Conservation (phyloP, 176 grass and related monocot genomes). For the maize (Zea mays) region DNA sequence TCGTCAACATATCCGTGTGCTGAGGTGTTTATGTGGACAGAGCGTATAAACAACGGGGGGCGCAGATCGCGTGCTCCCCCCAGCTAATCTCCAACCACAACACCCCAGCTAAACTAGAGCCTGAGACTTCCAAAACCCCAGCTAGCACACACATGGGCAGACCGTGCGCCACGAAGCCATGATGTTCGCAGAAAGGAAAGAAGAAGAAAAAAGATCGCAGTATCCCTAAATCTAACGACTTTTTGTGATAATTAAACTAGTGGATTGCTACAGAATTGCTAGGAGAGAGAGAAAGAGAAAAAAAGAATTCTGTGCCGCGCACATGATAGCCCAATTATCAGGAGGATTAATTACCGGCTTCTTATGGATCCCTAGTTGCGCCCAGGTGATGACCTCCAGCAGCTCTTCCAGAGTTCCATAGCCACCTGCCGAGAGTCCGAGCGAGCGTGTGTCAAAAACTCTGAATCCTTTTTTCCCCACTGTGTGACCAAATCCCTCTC, state of each 20-base stretch:
- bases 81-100: conserved; percentile 36
- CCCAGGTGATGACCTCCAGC: conserved; percentile 89
- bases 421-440: conserved; percentile 48
- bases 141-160: conserved; percentile 58
- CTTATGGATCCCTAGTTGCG: conserved; percentile 92
- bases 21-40: not conserved
- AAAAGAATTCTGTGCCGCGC: conserved; percentile 18
- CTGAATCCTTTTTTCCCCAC: too few species aligned
- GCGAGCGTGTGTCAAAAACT: too few species aligned
- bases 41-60: conserved; percentile 48
- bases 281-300: conserved; percentile 36
- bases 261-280: not conserved
- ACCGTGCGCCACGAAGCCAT: conserved; percentile 23
- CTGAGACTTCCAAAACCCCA: conserved; percentile 27
- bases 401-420: conserved; percentile 92
- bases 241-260: conserved; percentile 29
- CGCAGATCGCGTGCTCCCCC: conserved; percentile 44
- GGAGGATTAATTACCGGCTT: conserved; percentile 60
- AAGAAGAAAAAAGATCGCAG: conserved; percentile 17
- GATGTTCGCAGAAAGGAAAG: not conserved
- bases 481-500: too few species aligned
- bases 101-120: conserved; percentile 19
- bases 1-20: conserved; percentile 45
- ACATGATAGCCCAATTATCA: conserved; percentile 36
- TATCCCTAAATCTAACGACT: conserved; percentile 43